These are phyloP conservation scores for Puccinia triticina DNA, from an alignment of 1,284 basidiomycete genomes.

Conservation along the genomic window DNA sequence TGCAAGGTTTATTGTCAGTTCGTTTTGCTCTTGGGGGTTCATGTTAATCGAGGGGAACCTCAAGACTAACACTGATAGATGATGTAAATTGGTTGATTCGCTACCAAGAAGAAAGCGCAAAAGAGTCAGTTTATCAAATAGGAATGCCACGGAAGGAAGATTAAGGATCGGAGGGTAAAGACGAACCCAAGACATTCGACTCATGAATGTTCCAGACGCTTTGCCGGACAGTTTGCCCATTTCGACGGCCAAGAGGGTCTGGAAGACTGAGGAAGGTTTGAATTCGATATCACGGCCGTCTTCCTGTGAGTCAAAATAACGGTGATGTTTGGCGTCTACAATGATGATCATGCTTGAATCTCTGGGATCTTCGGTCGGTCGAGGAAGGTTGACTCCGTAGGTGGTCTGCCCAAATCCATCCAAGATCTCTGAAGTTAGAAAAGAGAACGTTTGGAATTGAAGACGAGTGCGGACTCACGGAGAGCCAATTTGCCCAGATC, in stretches of 20 bases:
- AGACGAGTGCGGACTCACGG: neutral
- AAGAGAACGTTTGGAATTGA: neutral
- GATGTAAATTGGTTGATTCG: neutral
- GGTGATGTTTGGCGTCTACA: slow-evolving; percentile 15
- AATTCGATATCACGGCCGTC: slow-evolving; percentile 28
- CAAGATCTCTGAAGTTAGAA: slow-evolving; percentile 10
- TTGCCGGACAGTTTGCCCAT: slow-evolving; percentile 30
- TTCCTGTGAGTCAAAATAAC: slow-evolving; percentile 31
- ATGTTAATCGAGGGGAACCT: neutral
- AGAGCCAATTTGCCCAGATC: slow-evolving; percentile 38
- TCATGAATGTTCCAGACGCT: neutral
- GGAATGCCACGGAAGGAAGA: neutral
- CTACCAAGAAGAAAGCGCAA: neutral
- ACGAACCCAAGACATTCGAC: slow-evolving; percentile 30
- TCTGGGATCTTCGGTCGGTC: slow-evolving; percentile 20
- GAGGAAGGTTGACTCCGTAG: slow-evolving; percentile 9
- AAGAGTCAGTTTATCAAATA: neutral
- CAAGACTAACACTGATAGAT: neutral
- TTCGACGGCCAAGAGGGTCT: slow-evolving; percentile 44
- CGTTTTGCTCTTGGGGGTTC: neutral
- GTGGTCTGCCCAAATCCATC: neutral
- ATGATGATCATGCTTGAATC: slow-evolving; percentile 26
- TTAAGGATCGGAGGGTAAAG: neutral
- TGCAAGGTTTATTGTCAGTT: neutral
- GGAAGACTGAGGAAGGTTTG: slow-evolving; percentile 40